Evolutionary conservation across 2,329 filamentous ascomycete genomes (phyloP).

Genomic region (Trematosphaeria pertusa): DNA sequence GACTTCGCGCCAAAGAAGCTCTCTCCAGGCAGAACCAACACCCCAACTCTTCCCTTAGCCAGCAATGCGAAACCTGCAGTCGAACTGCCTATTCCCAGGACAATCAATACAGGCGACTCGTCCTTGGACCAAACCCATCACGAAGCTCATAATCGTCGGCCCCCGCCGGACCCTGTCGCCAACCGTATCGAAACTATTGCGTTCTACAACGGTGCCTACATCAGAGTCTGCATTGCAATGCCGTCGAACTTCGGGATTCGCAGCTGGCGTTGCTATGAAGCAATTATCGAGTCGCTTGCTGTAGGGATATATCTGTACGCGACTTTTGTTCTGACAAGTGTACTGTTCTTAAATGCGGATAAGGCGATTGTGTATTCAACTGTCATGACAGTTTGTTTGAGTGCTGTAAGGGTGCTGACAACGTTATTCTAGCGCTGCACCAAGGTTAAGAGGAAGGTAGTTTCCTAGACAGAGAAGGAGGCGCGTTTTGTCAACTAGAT

Average conservation of each 20-base stretch:
- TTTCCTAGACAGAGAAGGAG: too few species aligned
- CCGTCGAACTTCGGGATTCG: conserved; percentile 8
- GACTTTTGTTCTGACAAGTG: conserved; percentile 11
- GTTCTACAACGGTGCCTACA: conserved; percentile 3
- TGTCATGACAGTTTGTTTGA: conserved; percentile 11
- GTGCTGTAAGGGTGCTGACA: conserved; percentile 6
- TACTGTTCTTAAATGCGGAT: conserved; percentile 8
- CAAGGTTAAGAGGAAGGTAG: too few species aligned
- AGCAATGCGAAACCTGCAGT: conserved; percentile 1
- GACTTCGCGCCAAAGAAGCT: neutral
- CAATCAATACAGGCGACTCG: conserved; percentile 1
- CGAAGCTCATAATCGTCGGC: conserved; percentile 2
- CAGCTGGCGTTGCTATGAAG: conserved; percentile 12
- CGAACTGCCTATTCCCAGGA: neutral
- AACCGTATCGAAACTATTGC: conserved; percentile 5
- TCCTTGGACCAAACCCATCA: neutral
- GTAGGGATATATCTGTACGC: conserved; percentile 12
- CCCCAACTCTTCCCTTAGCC: conserved; percentile 1
- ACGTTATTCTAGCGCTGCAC: conserved; percentile 6
- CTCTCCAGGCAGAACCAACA: neutral
- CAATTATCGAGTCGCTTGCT: conserved; percentile 8
- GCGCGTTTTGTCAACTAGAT: too few species aligned
- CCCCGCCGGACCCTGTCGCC: neutral
- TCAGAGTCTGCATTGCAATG: conserved; percentile 10
- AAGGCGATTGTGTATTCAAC: conserved; percentile 10